phyloP scores from a whole-genome alignment of 2,329 filamentous ascomycete species.

The Hypocrella siamensis region DNA sequence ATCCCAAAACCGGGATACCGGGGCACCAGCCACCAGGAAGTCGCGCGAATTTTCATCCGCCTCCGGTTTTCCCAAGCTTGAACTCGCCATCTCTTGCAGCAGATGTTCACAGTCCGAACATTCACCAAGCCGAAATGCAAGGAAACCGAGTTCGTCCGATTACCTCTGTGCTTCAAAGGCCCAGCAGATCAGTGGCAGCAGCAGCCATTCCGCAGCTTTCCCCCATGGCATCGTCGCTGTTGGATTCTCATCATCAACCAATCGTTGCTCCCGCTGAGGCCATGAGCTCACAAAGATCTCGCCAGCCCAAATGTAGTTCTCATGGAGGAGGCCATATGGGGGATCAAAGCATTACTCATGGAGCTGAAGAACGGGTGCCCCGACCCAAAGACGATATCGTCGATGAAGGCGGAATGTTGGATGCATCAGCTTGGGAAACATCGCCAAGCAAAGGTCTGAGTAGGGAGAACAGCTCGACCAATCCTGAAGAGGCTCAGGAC shows the following conservation, averaged over 20 bases:
- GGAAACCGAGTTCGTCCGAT: conserved; percentile 18
- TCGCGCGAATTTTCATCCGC: conserved; percentile 50
- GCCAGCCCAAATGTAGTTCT: conserved; percentile 27
- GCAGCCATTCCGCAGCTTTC: conserved; percentile 35
- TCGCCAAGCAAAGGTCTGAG: conserved; percentile 34
- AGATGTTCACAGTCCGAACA: conserved; percentile 36
- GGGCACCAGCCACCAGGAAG: conserved; percentile 40
- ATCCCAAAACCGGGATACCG: conserved; percentile 51
- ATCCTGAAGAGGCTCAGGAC: conserved; percentile 29
- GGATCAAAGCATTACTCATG: conserved; percentile 38
- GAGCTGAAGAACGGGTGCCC: conserved; percentile 17
- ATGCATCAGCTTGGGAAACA: conserved; percentile 44
- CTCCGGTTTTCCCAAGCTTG: conserved; percentile 58
- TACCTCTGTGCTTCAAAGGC: background rate
- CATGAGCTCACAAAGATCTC: conserved; percentile 30
- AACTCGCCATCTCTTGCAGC: conserved; percentile 43
- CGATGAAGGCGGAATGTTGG: conserved; percentile 33
- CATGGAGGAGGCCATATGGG: conserved; percentile 34
- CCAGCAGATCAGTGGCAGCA: conserved; percentile 15
- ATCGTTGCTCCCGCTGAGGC: conserved; percentile 27
- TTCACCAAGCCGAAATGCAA: conserved; percentile 26
- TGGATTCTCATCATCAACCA: conserved; percentile 65
- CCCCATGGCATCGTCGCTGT: conserved; percentile 55
- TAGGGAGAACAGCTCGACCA: conserved; percentile 33
- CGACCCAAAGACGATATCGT: conserved; percentile 36